Base-by-base conservation (phyloP, 1,284 basidiomycete genomes). In the Boletus hoseneyae region DNA sequence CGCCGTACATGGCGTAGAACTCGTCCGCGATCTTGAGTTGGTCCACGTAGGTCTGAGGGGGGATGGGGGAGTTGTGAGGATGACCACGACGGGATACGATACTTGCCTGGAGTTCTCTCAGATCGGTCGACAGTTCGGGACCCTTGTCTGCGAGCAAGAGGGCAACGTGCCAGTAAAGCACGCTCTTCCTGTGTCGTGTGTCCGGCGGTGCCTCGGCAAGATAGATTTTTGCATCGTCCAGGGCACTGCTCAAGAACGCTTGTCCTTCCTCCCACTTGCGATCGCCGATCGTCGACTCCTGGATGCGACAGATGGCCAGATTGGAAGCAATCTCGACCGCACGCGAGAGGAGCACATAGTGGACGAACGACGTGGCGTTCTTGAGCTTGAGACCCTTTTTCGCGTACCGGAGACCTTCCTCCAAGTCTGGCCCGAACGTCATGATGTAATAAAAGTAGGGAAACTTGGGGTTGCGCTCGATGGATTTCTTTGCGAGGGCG, bases 361-460 rank as follows among this genome's bases (percentile, higher is more conserved):
- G 69, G 1, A 82, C 57, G 47, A 81, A 82, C 1, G 74, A 71
- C 3, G 78, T 73, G 6, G 51, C 46, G 30, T 69, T 60, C 44
- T 70, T 71, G 62, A 76, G 75, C 52, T 77, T 84, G 52, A 83
- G 58, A 2, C 80, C 84, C 62, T 85, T 82, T 70, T 77, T 73
- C 33, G 71, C 65, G 21, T 53, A 66, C 6, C 74, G 67, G 40
- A 78, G 59, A 15, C 68, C 73, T 32, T 65, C 63, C 50, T 53
- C 63, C 25, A 59, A 56, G 47, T 79, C 69, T 0, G 68, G 60
- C 1, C 69, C 67, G 10, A 79, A 62, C 0, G 75, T 74, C 49
- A 80, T 71, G 19, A 76, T 76, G 53, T 83, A 82, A 55, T 82
- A 78, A 57, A 74, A 80, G 60, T 82, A 83, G 2, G 77, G 77